Evolutionary conservation across 495 filamentous ascomycete genomes (phyloP).

Genomic region (Talaromyces adpressus): DNA sequence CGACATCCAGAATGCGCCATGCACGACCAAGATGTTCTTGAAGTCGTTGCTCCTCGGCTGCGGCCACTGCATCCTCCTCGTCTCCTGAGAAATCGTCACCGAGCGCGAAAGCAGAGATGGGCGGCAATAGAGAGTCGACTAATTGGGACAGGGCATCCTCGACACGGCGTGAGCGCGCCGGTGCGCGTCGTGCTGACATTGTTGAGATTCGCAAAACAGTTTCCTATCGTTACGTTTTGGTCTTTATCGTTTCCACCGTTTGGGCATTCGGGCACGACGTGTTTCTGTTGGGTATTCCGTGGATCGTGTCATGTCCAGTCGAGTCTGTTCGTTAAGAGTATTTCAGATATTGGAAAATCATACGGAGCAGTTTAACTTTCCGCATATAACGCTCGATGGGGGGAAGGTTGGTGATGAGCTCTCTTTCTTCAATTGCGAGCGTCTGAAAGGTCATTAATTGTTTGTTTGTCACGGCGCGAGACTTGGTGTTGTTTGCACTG

Average conservation of each 20-base stretch:
- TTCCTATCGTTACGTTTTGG: too few relatives aligned
- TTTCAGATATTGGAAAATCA: neutral
- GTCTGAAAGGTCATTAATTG: neutral
- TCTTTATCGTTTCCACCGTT: neutral
- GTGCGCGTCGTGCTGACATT: conserved; percentile 30
- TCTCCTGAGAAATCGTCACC: conserved; percentile 30
- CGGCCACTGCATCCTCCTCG: conserved; percentile 35
- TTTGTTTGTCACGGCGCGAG: conserved; percentile 11
- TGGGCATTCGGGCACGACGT: neutral
- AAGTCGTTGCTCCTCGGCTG: conserved; percentile 39
- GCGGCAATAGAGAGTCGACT: conserved; percentile 42
- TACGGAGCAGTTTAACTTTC: neutral
- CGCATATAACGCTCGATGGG: neutral
- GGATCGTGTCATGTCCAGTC: neutral
- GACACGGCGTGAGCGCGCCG: conserved; percentile 39
- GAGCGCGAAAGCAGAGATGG: conserved; percentile 25
- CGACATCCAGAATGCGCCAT: conserved; percentile 34
- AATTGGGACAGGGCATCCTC: conserved; percentile 51
- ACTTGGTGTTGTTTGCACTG: conserved; percentile 16
- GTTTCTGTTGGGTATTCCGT: neutral
- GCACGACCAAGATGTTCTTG: conserved; percentile 33
- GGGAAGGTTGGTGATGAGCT: neutral
- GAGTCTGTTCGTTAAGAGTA: neutral
- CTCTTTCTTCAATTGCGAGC: neutral
- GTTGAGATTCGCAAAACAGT: neutral